A percentile compares a stretch with the other conserved stretches of the same genome.
phyloP scores from a whole-genome alignment of 768 basidiomycete genomes.

The Macrolepiota albuminosa region DNA sequence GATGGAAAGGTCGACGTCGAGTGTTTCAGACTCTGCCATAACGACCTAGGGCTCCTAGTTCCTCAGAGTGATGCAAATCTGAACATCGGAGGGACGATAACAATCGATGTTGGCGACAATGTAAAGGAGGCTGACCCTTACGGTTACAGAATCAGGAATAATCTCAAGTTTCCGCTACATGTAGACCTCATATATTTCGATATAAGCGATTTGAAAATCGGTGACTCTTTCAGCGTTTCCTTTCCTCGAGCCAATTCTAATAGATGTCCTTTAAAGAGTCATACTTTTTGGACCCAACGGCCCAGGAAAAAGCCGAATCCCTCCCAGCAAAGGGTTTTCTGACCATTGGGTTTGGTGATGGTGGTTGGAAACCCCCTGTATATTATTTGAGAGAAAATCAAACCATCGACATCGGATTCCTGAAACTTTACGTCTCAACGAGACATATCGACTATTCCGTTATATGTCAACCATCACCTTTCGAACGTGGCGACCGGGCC shows the following conservation, averaged over 20 bases:
- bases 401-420: constrained; percentile 34
- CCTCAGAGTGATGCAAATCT: background rate
- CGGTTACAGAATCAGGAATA: background rate
- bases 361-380: constrained; percentile 25
- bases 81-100: background rate
- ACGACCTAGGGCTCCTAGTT: no score
- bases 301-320: background rate
- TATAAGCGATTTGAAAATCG: background rate
- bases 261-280: background rate
- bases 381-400: constrained; percentile 27
- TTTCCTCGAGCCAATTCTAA: background rate
- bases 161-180: background rate
- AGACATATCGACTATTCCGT: constrained; percentile 27
- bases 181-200: constrained; percentile 4
- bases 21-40: constrained; percentile 1
- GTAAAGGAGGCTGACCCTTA: background rate
- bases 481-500: constrained; percentile 9
- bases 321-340: constrained; percentile 6
- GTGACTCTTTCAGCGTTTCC: background rate
- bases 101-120: background rate
- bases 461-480: constrained; percentile 30
- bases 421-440: constrained; percentile 40
- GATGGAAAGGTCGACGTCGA: background rate
- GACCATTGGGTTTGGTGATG: constrained; percentile 38
- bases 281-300: background rate